Percentiles rank a stretch among this genome's conserved stretches.
These are phyloP conservation scores for Lizonia empirigonia DNA, from an alignment of 2,329 filamentous ascomycete genomes.

Conservation along the genomic window DNA sequence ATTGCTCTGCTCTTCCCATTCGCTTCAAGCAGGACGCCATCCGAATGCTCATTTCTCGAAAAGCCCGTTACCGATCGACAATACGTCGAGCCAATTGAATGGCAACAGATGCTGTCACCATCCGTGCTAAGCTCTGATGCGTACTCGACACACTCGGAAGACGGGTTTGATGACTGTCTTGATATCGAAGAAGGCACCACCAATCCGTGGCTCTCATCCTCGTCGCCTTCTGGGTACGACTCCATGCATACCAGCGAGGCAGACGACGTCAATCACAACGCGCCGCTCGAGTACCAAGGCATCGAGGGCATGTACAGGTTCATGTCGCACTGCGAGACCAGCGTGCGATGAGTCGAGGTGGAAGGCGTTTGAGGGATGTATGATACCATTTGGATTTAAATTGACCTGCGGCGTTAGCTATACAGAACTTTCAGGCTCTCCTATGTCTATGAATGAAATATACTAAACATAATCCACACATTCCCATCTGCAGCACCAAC, in stretches of 20 bases:
- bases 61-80: slow-evolving; percentile 48
- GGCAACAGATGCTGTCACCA: slow-evolving; percentile 63
- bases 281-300: slow-evolving; percentile 64
- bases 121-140: slow-evolving; percentile 40
- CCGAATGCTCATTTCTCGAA: slow-evolving; percentile 55
- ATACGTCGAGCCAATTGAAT: slow-evolving; percentile 52
- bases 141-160: slow-evolving; percentile 49
- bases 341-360: slow-evolving; percentile 4
- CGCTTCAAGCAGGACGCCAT: slow-evolving; percentile 65
- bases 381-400: slow-evolving; percentile 39
- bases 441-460: slow-evolving; percentile 22
- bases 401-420: slow-evolving; percentile 28
- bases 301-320: slow-evolving; percentile 70
- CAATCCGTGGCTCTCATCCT: slow-evolving; percentile 61
- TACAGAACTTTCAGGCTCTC: slow-evolving; percentile 19
- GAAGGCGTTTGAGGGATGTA: slow-evolving; percentile 16
- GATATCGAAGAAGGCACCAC: slow-evolving; percentile 47
- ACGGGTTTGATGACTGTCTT: slow-evolving; percentile 48
- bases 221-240: slow-evolving; percentile 59
- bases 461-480: no score
- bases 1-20: slow-evolving; percentile 86
- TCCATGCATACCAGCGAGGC: slow-evolving; percentile 62
- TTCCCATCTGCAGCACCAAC: no score
- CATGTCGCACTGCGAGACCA: slow-evolving; percentile 65
- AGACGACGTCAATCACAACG: slow-evolving; percentile 45